phyloP scores from a whole-genome alignment of 192 early-diverging fungal genomes.

The Coemansia reversa region DNA sequence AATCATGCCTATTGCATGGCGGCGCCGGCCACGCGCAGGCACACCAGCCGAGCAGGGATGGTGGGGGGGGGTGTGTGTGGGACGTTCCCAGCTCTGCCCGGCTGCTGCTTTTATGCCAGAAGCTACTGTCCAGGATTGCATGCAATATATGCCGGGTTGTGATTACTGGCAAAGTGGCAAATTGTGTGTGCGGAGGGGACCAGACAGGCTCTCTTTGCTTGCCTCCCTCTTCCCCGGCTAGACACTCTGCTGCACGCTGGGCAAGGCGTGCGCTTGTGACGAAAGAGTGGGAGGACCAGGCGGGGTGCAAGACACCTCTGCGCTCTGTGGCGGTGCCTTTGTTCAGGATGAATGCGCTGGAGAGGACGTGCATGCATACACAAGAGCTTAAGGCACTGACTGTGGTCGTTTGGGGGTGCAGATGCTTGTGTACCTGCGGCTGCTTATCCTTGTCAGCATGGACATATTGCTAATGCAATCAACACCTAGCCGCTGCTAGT shows the following conservation, averaged over 20 bases:
- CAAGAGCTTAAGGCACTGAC: neutral
- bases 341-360: neutral
- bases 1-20: neutral
- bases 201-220: neutral
- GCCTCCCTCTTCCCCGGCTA: neutral
- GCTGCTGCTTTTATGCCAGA: neutral
- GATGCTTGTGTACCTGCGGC: neutral
- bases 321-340: neutral
- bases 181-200: neutral
- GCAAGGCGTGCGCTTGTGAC: neutral
- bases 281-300: neutral
- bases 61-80: constrained; percentile 4
- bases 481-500: neutral
- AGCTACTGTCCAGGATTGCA: constrained; percentile 3
- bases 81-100: neutral
- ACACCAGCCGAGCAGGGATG: constrained; percentile 2
- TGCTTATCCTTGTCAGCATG: neutral
- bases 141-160: neutral
- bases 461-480: neutral
- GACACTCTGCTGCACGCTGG: no score
- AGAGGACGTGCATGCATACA: constrained; percentile 1
- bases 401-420: neutral
- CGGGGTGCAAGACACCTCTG: neutral
- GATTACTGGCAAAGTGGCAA: neutral
- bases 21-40: neutral